phyloP scores from a whole-genome alignment of 257 asterid species.

The Paraleonurus japonicus region DNA sequence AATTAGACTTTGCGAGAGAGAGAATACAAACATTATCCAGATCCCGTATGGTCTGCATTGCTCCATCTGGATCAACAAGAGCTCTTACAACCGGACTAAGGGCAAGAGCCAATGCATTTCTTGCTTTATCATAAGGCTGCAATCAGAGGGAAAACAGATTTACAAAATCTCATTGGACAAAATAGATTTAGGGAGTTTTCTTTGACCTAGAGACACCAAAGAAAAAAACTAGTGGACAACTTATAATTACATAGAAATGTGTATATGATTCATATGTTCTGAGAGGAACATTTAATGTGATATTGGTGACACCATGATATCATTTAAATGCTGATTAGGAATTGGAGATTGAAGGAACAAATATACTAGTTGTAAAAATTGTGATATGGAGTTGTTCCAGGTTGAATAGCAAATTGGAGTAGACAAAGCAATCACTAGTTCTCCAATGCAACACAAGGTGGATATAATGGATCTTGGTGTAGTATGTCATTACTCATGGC shows the following conservation, averaged over 20 bases:
- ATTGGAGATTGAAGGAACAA: too few species aligned
- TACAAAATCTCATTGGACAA: slow-evolving; percentile 10
- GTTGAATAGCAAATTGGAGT: not conserved
- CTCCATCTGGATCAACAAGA: slow-evolving; percentile 97
- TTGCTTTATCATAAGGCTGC: slow-evolving; percentile 90
- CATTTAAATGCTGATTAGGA: too few species aligned
- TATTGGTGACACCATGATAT: too few species aligned
- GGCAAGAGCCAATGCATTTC: slow-evolving; percentile 97
- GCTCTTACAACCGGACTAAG: slow-evolving; percentile 99
- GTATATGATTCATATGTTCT: too few species aligned
- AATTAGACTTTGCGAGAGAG: slow-evolving; percentile 20
- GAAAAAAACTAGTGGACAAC: too few species aligned
- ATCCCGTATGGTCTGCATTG: slow-evolving; percentile 71
- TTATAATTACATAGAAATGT: too few species aligned
- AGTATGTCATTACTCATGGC: not conserved
- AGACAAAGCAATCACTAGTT: too few species aligned
- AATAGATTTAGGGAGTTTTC: too few species aligned
- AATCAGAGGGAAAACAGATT: slow-evolving; percentile 30
- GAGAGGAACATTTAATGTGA: too few species aligned
- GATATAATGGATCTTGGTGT: not conserved
- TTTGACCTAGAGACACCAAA: too few species aligned
- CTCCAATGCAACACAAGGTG: too few species aligned
- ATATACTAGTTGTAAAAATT: too few species aligned
- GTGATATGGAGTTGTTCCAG: not conserved
- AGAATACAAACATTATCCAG: slow-evolving; percentile 65